Evolutionary conservation across 768 basidiomycete species (phyloP).

Genomic region (Boletellus sp.): DNA sequence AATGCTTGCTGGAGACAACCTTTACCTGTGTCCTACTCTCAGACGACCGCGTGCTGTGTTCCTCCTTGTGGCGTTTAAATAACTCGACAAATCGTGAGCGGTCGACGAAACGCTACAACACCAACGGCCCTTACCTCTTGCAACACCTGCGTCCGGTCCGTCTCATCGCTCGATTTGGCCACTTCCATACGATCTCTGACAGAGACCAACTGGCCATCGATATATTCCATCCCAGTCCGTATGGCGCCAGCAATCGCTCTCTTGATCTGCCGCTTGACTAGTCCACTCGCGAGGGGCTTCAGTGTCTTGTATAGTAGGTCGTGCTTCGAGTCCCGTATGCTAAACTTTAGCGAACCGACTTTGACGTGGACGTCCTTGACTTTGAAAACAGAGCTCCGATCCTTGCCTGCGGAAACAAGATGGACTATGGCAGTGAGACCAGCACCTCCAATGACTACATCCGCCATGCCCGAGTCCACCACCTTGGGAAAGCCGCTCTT

Average conservation of each 20-base stretch:
- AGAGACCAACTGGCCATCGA: slow-evolving; percentile 86
- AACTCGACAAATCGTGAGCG: slow-evolving; percentile 34
- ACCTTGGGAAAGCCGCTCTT: slow-evolving; percentile 82
- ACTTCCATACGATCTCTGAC: slow-evolving; percentile 78
- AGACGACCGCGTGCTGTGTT: slow-evolving; percentile 32
- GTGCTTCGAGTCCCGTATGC: slow-evolving; percentile 89
- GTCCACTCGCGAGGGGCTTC: slow-evolving; percentile 69
- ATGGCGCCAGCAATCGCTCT: slow-evolving; percentile 64
- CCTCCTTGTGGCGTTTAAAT: slow-evolving; percentile 58
- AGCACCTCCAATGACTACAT: slow-evolving; percentile 78
- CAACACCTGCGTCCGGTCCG: slow-evolving; percentile 47
- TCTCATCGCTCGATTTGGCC: slow-evolving; percentile 46
- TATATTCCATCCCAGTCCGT: slow-evolving; percentile 76
- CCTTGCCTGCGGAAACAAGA: slow-evolving; percentile 58
- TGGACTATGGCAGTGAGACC: slow-evolving; percentile 70
- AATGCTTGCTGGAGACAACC: slow-evolving; percentile 67
- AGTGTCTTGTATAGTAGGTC: slow-evolving; percentile 84
- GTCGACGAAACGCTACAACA: not conserved
- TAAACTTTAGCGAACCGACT: slow-evolving; percentile 84
- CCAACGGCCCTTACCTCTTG: slow-evolving; percentile 45
- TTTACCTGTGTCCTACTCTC: slow-evolving; percentile 71
- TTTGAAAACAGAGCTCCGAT: slow-evolving; percentile 67
- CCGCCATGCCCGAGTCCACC: slow-evolving; percentile 79
- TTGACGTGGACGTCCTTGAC: slow-evolving; percentile 72
- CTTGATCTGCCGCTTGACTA: slow-evolving; percentile 74